Conservation (phyloP, 495 filamentous ascomycete genomes). For the Ramalina intermedia region DNA sequence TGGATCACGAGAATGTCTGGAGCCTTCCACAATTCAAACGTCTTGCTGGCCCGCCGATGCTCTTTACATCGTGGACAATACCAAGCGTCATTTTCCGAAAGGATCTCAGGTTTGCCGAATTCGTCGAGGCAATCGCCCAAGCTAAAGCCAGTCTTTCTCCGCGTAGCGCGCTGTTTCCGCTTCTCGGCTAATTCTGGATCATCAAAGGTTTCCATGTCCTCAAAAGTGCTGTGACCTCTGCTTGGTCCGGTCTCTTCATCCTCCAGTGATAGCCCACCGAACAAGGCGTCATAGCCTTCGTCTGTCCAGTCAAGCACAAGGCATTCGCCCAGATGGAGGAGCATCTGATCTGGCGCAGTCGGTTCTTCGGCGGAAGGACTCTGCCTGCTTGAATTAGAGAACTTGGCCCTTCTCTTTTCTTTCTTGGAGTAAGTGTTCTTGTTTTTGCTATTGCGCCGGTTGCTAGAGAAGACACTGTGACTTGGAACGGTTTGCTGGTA, state of each 20-base stretch:
- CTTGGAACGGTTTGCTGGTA: not conserved
- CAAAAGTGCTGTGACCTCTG: constrained; percentile 40
- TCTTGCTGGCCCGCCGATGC: constrained; percentile 80
- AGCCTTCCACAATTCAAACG: constrained; percentile 89
- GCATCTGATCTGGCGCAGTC: constrained; percentile 25
- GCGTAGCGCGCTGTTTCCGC: constrained; percentile 40
- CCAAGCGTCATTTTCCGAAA: constrained; percentile 92
- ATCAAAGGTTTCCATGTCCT: constrained; percentile 32
- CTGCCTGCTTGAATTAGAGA: not conserved
- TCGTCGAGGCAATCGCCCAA: constrained; percentile 88
- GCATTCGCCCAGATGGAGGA: constrained; percentile 64
- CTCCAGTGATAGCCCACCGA: constrained; percentile 35
- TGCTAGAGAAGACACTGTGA: not conserved
- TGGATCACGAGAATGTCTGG: constrained; percentile 92
- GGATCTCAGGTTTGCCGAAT: constrained; percentile 78
- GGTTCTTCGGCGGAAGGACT: not conserved
- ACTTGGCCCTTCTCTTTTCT: not conserved
- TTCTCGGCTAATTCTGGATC: constrained; percentile 55
- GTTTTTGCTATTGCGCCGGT: not conserved
- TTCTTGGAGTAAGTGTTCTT: constrained; percentile 2
- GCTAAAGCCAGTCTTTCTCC: constrained; percentile 58
- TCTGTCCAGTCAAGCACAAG: constrained; percentile 74
- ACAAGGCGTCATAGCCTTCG: constrained; percentile 52
- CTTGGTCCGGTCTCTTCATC: constrained; percentile 23
- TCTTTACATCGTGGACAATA: constrained; percentile 93